Evolutionary conservation across 164 flowering plant genomes (phyloP), one percentile per base, ranked within the genome.

Genomic region (Magnolia changhungtana): DNA sequence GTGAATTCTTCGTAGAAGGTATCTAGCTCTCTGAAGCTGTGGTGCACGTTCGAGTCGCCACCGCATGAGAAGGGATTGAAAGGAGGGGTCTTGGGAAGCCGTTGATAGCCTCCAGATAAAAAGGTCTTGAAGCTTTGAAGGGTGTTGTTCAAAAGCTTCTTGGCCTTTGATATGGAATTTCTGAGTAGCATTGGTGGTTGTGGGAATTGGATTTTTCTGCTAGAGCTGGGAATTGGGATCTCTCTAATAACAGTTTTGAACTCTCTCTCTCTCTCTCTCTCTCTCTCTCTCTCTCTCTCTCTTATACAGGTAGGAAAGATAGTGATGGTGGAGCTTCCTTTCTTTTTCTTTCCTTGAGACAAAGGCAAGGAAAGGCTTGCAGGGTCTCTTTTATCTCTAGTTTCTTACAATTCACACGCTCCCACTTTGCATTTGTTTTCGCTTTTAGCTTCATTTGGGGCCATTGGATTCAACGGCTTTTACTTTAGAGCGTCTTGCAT

Each of bases 91-190:
- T 86, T 87, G 73, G 91, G 91, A 9, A 89, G 87, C 76, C 78
- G 85, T 10, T 85, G 76, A 77, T 89, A 89, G 4, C 81, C 84
- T 31, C 80, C 79, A 16, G 85, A 83, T 72, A 91, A 76, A 7
- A 88, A 68, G 18, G 86, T 84, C 71, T 86, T 91, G 80, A 91
- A 78, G 75, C 65, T 84, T 51, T 80, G 76, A 11, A 89, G 14
- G 52, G 90, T 83, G 76, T 71, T 90, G 13, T 76, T 74, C 64
- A 93, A 80, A 83, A 93, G 86, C 71, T 76, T 87, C 75, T 81
- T 88, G 80, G 96, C 85, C 52, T 78, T 84, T 63, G 86, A 83
- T 24, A 91, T 74, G 77, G 94, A 77, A 49, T 81, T 83, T 74
- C 81, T 85, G 11, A 89, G 84, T 80, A 89, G 64, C 90, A 86